Percentiles rank a stretch among this genome's conserved stretches.
Evolutionary conservation across 441 rosid species (phyloP).

Genomic region (Corymbia citriodora): DNA sequence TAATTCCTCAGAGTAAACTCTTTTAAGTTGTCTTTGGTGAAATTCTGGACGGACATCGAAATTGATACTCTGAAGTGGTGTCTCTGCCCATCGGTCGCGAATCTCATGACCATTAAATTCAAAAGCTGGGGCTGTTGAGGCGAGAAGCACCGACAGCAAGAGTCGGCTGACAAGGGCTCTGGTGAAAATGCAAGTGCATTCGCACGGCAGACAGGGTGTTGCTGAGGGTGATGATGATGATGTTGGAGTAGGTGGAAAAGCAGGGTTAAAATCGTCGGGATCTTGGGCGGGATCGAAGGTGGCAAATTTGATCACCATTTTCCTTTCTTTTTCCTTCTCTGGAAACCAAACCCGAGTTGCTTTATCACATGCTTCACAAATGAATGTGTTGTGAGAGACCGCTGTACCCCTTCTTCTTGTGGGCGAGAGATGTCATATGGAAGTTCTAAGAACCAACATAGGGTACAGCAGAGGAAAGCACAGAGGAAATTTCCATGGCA

Average conservation of each 20-base stretch:
- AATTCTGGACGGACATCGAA: constrained; percentile 10
- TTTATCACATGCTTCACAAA: too few species aligned
- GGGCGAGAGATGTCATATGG: not conserved
- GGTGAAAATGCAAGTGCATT: not conserved
- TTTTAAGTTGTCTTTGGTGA: constrained; percentile 32
- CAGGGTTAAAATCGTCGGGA: not conserved
- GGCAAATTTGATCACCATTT: not conserved
- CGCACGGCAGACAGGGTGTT: not conserved
- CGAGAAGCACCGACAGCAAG: not conserved
- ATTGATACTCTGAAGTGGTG: not conserved
- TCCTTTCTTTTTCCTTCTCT: not conserved
- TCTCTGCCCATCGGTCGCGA: not conserved
- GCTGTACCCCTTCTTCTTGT: not conserved
- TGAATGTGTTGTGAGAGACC: too few species aligned
- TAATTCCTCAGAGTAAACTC: constrained; percentile 46
- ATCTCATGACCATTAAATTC: not conserved
- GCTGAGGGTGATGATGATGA: not conserved
- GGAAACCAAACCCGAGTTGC: too few species aligned
- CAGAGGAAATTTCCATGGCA: not conserved
- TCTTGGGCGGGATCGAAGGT: not conserved
- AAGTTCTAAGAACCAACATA: not conserved
- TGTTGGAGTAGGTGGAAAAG: not conserved
- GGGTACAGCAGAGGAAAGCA: not conserved
- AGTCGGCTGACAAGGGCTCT: not conserved
- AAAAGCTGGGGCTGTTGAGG: not conserved